Conservation (phyloP, 805 yeast species). For the Scheffersomyces spartinae region DNA sequence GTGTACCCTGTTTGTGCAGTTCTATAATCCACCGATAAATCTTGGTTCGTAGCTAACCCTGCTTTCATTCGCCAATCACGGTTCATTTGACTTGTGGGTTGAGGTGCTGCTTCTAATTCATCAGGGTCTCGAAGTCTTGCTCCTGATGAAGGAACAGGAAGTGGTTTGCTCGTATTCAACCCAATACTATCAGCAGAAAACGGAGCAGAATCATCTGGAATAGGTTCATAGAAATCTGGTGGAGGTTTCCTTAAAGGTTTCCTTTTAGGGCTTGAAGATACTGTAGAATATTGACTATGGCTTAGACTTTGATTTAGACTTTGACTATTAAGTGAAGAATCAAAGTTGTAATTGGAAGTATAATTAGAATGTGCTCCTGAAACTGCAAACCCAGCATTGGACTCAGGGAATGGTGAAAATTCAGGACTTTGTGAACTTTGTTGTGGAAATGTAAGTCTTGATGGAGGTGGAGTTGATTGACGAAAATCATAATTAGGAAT, state of each 20-base stretch:
- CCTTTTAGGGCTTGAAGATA: constrained; percentile 1
- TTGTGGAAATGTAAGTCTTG: too few relatives aligned
- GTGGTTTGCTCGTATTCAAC: constrained; percentile 14
- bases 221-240: constrained; percentile 4
- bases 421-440: too few relatives aligned
- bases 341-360: constrained; percentile 1
- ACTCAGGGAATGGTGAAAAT: too few relatives aligned
- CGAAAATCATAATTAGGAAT: too few relatives aligned
- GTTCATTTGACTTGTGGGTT: too few relatives aligned
- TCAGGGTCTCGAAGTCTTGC: constrained; percentile 7
- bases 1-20: constrained; percentile 27
- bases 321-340: constrained; percentile 1
- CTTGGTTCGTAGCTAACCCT: too few relatives aligned
- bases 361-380: neutral
- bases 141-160: constrained; percentile 16
- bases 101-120: too few relatives aligned
- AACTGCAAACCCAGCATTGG: neutral
- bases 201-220: constrained; percentile 17
- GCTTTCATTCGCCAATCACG: too few relatives aligned
- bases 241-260: constrained; percentile 7
- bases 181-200: constrained; percentile 34
- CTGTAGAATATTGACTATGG: neutral
- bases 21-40: constrained; percentile 14
- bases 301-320: neutral
- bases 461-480: too few relatives aligned